Conservation (phyloP, 2,329 filamentous ascomycete genomes). For the Cercospora nicotianae region DNA sequence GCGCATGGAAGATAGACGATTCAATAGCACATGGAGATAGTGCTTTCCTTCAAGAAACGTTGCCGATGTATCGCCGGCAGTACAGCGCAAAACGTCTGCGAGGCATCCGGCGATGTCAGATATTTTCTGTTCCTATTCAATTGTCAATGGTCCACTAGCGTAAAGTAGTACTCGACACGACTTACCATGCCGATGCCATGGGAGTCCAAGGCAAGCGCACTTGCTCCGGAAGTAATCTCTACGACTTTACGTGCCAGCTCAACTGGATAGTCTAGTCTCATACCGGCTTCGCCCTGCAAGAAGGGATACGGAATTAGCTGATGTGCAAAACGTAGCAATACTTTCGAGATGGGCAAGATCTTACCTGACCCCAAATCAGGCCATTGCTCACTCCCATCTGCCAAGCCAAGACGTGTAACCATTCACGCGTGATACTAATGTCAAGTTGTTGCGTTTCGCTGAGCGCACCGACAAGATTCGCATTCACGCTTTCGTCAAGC, state of each 20-base stretch:
- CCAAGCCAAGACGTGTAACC: conserved; percentile 42
- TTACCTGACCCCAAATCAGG: conserved; percentile 35
- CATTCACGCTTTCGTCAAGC: conserved; percentile 36
- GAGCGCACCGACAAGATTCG: conserved; percentile 30
- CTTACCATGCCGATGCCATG: conserved; percentile 42
- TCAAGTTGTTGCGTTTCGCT: conserved; percentile 41
- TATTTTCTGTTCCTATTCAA: conserved; percentile 39
- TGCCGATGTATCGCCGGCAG: conserved; percentile 37
- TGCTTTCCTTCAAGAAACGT: conserved; percentile 39
- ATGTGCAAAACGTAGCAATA: not conserved
- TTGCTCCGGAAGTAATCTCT: conserved; percentile 35
- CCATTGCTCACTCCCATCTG: conserved; percentile 42
- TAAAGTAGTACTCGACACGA: not conserved
- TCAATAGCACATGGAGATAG: conserved; percentile 37
- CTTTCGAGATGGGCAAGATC: not conserved
- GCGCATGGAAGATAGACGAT: conserved; percentile 38
- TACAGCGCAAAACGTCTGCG: conserved; percentile 40
- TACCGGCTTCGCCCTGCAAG: conserved; percentile 34
- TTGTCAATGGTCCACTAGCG: not conserved
- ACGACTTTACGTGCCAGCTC: conserved; percentile 39
- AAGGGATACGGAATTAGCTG: not conserved
- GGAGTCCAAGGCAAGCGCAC: conserved; percentile 34
- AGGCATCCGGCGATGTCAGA: conserved; percentile 41
- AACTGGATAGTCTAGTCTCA: conserved; percentile 41
- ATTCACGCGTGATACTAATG: conserved; percentile 39